Percentiles rank a stretch among this genome's conserved stretches.
These are phyloP conservation scores for Pelargonium fulgidum DNA, from an alignment of 441 rosid species.

Conservation along the genomic window DNA sequence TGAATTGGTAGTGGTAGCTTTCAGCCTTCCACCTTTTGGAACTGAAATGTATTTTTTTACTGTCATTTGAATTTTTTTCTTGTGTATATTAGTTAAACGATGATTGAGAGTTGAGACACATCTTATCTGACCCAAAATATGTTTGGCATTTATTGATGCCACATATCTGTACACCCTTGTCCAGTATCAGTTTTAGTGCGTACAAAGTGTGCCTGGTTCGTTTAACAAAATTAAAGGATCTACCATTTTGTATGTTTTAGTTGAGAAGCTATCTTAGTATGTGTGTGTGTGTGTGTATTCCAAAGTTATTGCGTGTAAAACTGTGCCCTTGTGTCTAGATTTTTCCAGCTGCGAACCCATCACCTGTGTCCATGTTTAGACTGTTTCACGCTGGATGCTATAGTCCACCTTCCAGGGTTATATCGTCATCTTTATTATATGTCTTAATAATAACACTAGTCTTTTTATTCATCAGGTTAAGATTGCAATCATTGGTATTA, in stretches of 20 bases:
- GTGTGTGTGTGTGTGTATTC: neutral
- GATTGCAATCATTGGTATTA: slow-evolving; percentile 82
- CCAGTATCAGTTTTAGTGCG: neutral
- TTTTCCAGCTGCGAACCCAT: neutral
- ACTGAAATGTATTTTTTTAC: neutral
- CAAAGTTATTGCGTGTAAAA: neutral
- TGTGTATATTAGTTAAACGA: neutral
- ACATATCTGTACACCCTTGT: neutral
- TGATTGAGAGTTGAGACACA: neutral
- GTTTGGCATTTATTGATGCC: neutral
- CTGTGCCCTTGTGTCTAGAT: slow-evolving; percentile 1
- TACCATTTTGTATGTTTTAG: neutral
- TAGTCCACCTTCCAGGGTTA: neutral
- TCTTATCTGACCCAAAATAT: neutral
- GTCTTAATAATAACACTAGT: neutral
- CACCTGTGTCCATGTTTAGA: neutral
- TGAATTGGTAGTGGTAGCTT: neutral
- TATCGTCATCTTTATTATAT: neutral
- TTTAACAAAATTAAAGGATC: neutral
- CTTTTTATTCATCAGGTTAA: slow-evolving; percentile 44
- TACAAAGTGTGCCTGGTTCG: neutral
- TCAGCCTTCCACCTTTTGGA: neutral
- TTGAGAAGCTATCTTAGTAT: neutral
- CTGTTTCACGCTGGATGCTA: neutral
- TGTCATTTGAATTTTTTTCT: neutral